Conservation (phyloP, 2,329 filamentous ascomycete species). For the Fusarium humuli region DNA sequence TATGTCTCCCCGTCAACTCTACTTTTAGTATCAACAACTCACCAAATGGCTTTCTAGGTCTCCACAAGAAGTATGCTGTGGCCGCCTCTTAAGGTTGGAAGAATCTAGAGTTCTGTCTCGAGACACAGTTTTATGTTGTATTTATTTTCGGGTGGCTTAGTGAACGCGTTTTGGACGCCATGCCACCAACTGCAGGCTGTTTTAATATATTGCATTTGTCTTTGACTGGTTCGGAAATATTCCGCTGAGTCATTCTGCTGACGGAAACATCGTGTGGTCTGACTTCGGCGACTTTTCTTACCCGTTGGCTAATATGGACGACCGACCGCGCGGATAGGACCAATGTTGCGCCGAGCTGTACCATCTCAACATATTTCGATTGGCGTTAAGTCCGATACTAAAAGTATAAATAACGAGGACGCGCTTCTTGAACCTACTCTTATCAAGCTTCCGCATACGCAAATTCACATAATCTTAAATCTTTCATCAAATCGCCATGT, state of each 20-base stretch:
- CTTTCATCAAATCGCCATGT: neutral
- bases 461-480: too few relatives aligned
- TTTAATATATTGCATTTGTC: neutral
- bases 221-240: neutral
- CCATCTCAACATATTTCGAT: neutral
- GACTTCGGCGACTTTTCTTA: neutral
- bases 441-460: neutral
- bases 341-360: neutral
- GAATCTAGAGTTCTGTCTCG: neutral
- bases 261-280: neutral
- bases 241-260: neutral
- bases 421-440: fast-evolving
- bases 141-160: neutral
- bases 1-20: neutral
- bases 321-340: neutral
- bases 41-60: neutral
- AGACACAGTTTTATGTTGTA: conserved; percentile 4
- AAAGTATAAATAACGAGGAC: neutral
- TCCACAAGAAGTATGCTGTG: neutral
- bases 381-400: fast-evolving
- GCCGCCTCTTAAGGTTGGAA: neutral
- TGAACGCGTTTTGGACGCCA: neutral
- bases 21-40: fast-evolving
- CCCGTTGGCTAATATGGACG: too few relatives aligned
- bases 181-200: neutral